A percentile compares a stretch with the other conserved stretches of the same genome.
Conservation (phyloP, 176 grass and related monocot genomes). For the Hsuehochloa calcarea region DNA sequence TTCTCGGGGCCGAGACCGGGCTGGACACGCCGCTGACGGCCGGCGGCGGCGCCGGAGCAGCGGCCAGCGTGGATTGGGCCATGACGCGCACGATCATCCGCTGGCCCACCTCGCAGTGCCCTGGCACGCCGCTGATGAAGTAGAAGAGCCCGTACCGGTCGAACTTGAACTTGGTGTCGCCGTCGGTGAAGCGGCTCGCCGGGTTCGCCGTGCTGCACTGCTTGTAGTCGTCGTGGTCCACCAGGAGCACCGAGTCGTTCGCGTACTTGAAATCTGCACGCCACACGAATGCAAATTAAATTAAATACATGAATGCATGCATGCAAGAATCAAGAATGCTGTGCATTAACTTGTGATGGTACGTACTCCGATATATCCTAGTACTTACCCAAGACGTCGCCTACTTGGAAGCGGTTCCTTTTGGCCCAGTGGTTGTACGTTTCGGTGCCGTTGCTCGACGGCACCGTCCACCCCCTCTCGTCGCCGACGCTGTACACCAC, state of each 20-base stretch:
- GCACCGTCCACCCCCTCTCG: constrained; percentile 48
- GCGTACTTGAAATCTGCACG: constrained; percentile 72
- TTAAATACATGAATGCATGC: neutral
- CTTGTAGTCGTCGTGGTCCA: constrained; percentile 60
- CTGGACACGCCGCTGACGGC: neutral
- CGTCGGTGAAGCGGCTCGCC: constrained; percentile 38
- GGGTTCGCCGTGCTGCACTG: constrained; percentile 48
- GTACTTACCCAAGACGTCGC: constrained; percentile 64
- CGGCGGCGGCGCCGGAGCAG: neutral
- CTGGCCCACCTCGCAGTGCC: constrained; percentile 63
- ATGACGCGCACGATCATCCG: constrained; percentile 62
- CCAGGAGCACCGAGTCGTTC: constrained; percentile 75
- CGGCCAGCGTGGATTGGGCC: neutral
- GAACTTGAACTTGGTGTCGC: constrained; percentile 56
- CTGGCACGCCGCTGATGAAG: constrained; percentile 75
- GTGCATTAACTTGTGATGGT: neutral
- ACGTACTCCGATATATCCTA: neutral
- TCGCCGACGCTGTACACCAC: constrained; percentile 59
- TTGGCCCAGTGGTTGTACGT: constrained; percentile 80
- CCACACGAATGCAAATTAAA: neutral
- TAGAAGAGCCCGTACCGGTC: constrained; percentile 46
- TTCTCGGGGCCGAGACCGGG: neutral
- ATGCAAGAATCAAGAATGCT: neutral
- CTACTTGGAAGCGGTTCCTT: constrained; percentile 55
- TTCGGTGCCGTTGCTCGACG: constrained; percentile 49